Evolutionary conservation across 192 early-diverging fungal genomes (phyloP), one percentile per base, ranked within the genome.

Genomic region (Linderina pennispora): DNA sequence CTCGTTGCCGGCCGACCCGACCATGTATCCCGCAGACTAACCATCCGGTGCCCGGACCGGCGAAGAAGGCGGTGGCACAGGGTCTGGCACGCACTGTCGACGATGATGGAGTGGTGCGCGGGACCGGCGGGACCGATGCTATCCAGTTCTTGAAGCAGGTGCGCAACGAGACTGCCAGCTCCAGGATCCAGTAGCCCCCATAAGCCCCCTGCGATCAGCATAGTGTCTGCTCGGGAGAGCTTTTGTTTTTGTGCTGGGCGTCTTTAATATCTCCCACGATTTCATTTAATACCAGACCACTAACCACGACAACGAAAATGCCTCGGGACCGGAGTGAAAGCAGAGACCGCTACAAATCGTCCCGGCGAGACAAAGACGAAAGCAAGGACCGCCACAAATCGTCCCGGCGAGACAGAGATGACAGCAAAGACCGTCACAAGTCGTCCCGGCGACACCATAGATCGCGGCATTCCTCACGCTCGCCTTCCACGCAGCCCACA

Each of bases 141-240:
- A 90, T 96, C 23, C 88, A 91, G 24, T 98, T 98, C 72, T 67
- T 98, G 54, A 90, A 90, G 58, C 92, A 95, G 58, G 82, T 80
- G 9, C 73, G 88, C 13, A 80, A 91, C 43, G 92, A 95, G 52
- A 95, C 92, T 0, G 57, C 51, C 0, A 77, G 83, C 35, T 77
- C 81, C 33, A 50, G 25, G 25, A 52, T 69, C n/a, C n/a, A n/a
- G n/a, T n/a, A n/a, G n/a, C n/a, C n/a, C n/a, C n/a, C n/a, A n/a
- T n/a, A n/a, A n/a, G n/a, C n/a, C n/a, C n/a, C n/a, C n/a, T n/a
- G n/a, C n/a, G n/a, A n/a, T n/a, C n/a, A n/a, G n/a, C n/a, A n/a
- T n/a, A n/a, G n/a, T n/a, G n/a, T n/a, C n/a, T n/a, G n/a, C n/a
- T n/a, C n/a, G n/a, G n/a, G n/a, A n/a, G n/a, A n/a, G n/a, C n/a